These are phyloP conservation scores for Xerocomus cyaneibrunnescens DNA, from an alignment of 1,284 basidiomycete genomes.

Conservation along the genomic window DNA sequence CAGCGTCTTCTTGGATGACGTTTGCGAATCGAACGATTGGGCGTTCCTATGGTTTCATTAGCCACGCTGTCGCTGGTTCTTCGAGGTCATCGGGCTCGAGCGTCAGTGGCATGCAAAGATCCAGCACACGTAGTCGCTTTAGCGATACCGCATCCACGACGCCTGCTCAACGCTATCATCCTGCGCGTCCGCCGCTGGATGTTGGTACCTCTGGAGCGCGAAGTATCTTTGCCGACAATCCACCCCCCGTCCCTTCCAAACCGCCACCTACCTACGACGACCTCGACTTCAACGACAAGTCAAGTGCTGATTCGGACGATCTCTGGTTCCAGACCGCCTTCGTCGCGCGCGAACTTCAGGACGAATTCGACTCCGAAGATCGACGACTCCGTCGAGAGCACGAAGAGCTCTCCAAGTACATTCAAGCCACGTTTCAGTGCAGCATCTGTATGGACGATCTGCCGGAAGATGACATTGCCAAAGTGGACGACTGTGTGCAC, in stretches of 20 bases:
- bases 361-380: slow-evolving; percentile 48
- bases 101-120: not conserved
- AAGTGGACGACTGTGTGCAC: slow-evolving; percentile 50
- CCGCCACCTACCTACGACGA: slow-evolving; percentile 14
- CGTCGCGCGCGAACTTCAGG: slow-evolving; percentile 38
- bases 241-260: slow-evolving; percentile 22
- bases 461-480: slow-evolving; percentile 46
- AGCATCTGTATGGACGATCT: slow-evolving; percentile 56
- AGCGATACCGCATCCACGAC: not conserved
- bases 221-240: slow-evolving; percentile 33
- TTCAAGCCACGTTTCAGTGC: slow-evolving; percentile 43
- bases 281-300: not conserved
- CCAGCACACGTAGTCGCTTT: not conserved
- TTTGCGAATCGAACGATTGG: not conserved
- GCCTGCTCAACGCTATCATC: not conserved
- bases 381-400: slow-evolving; percentile 40
- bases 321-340: slow-evolving; percentile 14
- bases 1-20: not conserved
- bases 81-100: slow-evolving; percentile 23
- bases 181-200: not conserved
- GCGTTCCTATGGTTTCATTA: slow-evolving; percentile 15
- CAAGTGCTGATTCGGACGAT: slow-evolving; percentile 8
- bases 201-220: slow-evolving; percentile 10
- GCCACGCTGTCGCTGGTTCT: slow-evolving; percentile 26
- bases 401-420: slow-evolving; percentile 37